Evolutionary conservation across 345 rosid species (phyloP), one percentile per base, ranked within the genome.

Genomic region (Garcia nutans): DNA sequence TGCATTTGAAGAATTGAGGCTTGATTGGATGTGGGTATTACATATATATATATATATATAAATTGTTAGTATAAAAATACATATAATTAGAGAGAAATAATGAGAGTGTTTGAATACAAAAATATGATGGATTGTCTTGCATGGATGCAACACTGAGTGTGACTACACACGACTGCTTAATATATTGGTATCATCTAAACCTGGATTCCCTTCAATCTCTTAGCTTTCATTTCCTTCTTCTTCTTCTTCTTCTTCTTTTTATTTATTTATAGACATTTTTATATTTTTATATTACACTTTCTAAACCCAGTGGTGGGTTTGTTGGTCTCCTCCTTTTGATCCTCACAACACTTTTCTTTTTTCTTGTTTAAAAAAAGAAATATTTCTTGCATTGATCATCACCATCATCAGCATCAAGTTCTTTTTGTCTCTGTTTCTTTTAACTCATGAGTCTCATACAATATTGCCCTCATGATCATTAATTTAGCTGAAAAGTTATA

Each of bases 61-160:
- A 3, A 20, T 19, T 56, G 9, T 56, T 20, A 3, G 17, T 22
- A 22, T 23, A 22, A 23, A 59, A 9, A 37, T 37, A 37, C 41
- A 37, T 37, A 37, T 28, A 28, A 28, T 37, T 37, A 47, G 13
- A 47, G 13, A 2, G 47, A 47, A 41, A 54, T 54, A 16, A 17
- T 54, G 58, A 17, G 56, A 72, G 68, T 71, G 70, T 3, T 73
- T 58, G 76, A 80, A 74, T 77, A 82, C 86, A 80, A 0, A 47
- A 75, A 28, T 73, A 76, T 81, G 78, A 82, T 81, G 73, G 79
- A 78, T 73, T 85, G 88, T 74, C 85, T 78, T 84, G 85, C 84
- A 85, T 84, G 88, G 77, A 78, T 69, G 82, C 83, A 83, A 70
- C 87, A 72, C 62, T 71, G 78, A 83, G 76, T 56, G 79, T 80